Conservation (phyloP, 495 filamentous ascomycete genomes). For the Penicillium parvum region DNA sequence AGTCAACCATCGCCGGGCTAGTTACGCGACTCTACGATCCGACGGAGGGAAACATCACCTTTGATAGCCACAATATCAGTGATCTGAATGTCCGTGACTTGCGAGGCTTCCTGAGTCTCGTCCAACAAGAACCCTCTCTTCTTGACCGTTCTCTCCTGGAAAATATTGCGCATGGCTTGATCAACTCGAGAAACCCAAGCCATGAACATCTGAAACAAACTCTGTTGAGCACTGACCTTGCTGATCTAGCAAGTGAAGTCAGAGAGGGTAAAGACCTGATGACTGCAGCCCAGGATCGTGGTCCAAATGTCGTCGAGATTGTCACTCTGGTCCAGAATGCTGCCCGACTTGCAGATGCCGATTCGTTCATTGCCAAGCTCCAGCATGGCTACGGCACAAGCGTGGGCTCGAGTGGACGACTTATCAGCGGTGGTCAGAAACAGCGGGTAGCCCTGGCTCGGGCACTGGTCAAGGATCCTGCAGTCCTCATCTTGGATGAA, state of each 20-base stretch:
- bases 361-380: constrained; percentile 42
- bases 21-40: constrained; percentile 50
- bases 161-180: constrained; percentile 63
- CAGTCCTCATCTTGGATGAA: constrained; percentile 81
- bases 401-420: constrained; percentile 52
- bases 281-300: constrained; percentile 26
- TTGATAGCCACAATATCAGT: constrained; percentile 51
- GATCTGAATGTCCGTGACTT: constrained; percentile 55
- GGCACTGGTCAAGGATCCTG: constrained; percentile 69
- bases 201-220: constrained; percentile 38
- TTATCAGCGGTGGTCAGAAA: constrained; percentile 60
- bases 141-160: constrained; percentile 63
- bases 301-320: constrained; percentile 33
- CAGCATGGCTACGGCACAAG: constrained; percentile 49
- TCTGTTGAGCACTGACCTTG: constrained; percentile 27
- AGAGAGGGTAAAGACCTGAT: constrained; percentile 34
- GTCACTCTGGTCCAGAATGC: constrained; percentile 36
- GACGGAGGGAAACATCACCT: constrained; percentile 38
- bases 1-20: constrained; percentile 60
- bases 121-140: constrained; percentile 64
- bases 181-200: constrained; percentile 49
- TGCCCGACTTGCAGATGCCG: constrained; percentile 38
- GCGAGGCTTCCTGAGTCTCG: constrained; percentile 54
- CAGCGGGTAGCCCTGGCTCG: constrained; percentile 65
- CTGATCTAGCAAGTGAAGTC: constrained; percentile 29